These are phyloP conservation scores for Pseudoscleropodium purum DNA, from an alignment of 225 moss, liverwort and hornwort genomes.

Conservation along the genomic window DNA sequence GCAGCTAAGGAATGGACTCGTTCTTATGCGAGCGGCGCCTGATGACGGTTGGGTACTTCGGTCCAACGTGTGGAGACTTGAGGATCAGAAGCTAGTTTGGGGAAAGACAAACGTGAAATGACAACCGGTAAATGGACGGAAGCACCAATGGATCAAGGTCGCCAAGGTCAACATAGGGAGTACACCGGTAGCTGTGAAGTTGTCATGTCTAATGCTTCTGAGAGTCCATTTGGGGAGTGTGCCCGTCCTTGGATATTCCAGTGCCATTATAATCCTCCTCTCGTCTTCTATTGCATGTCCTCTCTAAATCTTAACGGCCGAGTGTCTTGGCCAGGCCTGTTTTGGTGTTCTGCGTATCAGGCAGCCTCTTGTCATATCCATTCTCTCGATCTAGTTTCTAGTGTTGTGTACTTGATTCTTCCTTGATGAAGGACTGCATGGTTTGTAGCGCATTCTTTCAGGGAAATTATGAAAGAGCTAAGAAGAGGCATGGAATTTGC, in stretches of 20 bases:
- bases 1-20: constrained; percentile 51
- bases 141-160: background rate
- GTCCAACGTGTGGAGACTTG: background rate
- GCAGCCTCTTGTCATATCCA: background rate
- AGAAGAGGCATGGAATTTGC: background rate
- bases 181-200: background rate
- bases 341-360: constrained; percentile 5
- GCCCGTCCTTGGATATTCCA: constrained; percentile 2
- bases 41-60: background rate
- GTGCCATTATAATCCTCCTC: background rate
- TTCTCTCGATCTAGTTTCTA: constrained; percentile 9
- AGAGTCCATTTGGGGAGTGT: background rate
- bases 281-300: background rate
- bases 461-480: background rate
- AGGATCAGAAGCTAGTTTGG: background rate
- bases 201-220: background rate
- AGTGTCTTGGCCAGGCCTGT: background rate
- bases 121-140: background rate
- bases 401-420: constrained; percentile 7
- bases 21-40: constrained; percentile 33
- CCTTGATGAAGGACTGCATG: background rate
- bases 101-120: background rate
- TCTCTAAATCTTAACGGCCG: background rate
- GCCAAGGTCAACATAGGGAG: background rate
- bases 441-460: background rate